Base-by-base conservation (phyloP, 148 eudicot genomes). In the Rhododendron griersonianum region DNA sequence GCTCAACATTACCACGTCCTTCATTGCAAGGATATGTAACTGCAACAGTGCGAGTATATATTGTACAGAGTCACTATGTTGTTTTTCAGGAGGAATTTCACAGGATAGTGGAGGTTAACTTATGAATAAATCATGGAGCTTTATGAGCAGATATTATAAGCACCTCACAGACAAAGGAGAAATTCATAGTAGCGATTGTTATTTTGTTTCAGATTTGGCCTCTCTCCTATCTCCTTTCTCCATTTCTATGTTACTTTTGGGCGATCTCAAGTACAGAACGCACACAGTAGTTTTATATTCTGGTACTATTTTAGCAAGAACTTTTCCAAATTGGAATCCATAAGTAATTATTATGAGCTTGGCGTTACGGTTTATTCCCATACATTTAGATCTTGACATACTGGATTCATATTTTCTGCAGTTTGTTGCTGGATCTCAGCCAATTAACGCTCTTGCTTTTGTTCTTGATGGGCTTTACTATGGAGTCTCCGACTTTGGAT, bases 401-500 rank as follows among this genome's bases (percentile, higher is more conserved):
- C 30, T 28, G 30, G 30, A 28, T 28, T 28, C 30, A 28, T 28
- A 28, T 28, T 28, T 28, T 28, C 30, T 28, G 30, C 30, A 28
- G 30, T 28, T 28, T 28, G 98, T 96, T 63, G 98, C 96, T 61
- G 99, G 95, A 87, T 94, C 98, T 82, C 99, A 95, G 87, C 98
- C 98, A 82, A 88, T 96, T 55, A 96, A 96, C 88, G 99, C 99
- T 39, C 87, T 96, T 74, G 99, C 99, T 78, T 28, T 28, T 28
- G 30, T 28, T 28, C 30, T 28, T 28, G 30, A 28, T 28, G 30
- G 30, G 30, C 30, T 96, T 82, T 96, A 96, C 84, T 96, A 96
- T 82, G 99, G 99, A 81, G 96, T 94, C 86, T 96, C 96, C 53
- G 99, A 96, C 91, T 96, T 95, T 76, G 93, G 86, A 87, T 96